Evolutionary conservation across 2,329 filamentous ascomycete genomes (phyloP).

Genomic region (Fusarium cicatricum): DNA sequence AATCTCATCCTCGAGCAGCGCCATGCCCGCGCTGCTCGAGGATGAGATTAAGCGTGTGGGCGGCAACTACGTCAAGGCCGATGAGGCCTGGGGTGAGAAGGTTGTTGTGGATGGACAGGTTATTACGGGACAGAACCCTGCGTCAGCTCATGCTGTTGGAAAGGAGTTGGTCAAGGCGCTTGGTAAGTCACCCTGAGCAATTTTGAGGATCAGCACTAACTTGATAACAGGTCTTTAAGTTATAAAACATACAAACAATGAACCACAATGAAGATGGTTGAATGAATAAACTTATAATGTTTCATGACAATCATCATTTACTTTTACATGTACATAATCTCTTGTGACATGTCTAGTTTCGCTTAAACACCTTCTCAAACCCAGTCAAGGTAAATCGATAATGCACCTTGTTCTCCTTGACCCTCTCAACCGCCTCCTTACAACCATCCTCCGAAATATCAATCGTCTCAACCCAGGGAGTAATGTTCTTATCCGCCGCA

Average conservation of each 20-base stretch:
- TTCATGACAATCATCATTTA: too few species aligned
- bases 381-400: constrained; percentile 77
- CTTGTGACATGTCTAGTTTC: neutral
- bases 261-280: neutral
- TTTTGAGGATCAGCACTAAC: neutral
- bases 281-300: too few species aligned
- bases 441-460: constrained; percentile 72
- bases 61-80: constrained; percentile 65
- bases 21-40: constrained; percentile 68
- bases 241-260: neutral
- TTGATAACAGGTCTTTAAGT: neutral
- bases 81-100: constrained; percentile 57
- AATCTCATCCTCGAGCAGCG: too few species aligned
- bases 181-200: constrained; percentile 11
- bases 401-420: constrained; percentile 75
- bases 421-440: constrained; percentile 73
- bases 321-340: too few species aligned
- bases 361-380: constrained; percentile 69
- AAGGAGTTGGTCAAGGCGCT: constrained; percentile 60
- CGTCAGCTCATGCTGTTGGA: constrained; percentile 59
- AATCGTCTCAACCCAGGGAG: constrained; percentile 68
- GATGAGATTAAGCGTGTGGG: constrained; percentile 60
- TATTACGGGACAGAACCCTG: constrained; percentile 67
- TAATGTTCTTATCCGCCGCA: constrained; percentile 62
- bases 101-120: constrained; percentile 60